Evolutionary conservation across 805 yeast genomes (phyloP).

Genomic region (Barnettozyma populi): DNA sequence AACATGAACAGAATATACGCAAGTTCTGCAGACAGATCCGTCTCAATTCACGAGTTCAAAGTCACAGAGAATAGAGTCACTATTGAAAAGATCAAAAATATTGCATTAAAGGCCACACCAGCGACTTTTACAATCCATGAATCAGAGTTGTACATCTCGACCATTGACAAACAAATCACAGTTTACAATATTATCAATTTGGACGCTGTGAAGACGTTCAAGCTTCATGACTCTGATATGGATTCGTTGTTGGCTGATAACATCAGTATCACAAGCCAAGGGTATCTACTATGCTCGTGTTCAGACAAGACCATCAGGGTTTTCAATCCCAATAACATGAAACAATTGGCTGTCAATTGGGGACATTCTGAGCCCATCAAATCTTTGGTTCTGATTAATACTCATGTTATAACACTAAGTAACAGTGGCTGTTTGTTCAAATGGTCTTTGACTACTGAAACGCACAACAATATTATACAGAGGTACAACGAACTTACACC

Average conservation of each 20-base stretch:
- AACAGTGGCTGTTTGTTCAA: conserved; percentile 50
- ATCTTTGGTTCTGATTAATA: conserved; percentile 30
- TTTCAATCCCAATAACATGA: conserved; percentile 42
- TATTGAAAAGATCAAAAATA: conserved; percentile 36
- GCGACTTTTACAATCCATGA: conserved; percentile 31
- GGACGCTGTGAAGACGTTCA: conserved; percentile 34
- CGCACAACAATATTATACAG: conserved; percentile 8
- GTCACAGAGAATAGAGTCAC: conserved; percentile 20
- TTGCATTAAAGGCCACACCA: conserved; percentile 49
- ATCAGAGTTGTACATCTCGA: conserved; percentile 43
- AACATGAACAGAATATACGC: conserved; percentile 34
- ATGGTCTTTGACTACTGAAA: conserved; percentile 31
- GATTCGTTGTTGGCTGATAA: conserved; percentile 43
- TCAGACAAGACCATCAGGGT: conserved; percentile 54
- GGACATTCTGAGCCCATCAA: conserved; percentile 52
- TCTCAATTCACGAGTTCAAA: conserved; percentile 43
- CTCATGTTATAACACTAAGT: conserved; percentile 37
- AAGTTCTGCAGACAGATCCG: conserved; percentile 57
- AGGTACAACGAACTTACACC: conserved; percentile 20
- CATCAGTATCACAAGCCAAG: conserved; percentile 28
- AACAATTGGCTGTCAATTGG: conserved; percentile 47
- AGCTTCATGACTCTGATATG: conserved; percentile 36
- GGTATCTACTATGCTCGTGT: conserved; percentile 37
- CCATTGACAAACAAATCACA: conserved; percentile 44
- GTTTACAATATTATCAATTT: conserved; percentile 32